These are phyloP conservation scores for Gracilaria caudata DNA, from an alignment of 23 red algal species.

Conservation along the genomic window DNA sequence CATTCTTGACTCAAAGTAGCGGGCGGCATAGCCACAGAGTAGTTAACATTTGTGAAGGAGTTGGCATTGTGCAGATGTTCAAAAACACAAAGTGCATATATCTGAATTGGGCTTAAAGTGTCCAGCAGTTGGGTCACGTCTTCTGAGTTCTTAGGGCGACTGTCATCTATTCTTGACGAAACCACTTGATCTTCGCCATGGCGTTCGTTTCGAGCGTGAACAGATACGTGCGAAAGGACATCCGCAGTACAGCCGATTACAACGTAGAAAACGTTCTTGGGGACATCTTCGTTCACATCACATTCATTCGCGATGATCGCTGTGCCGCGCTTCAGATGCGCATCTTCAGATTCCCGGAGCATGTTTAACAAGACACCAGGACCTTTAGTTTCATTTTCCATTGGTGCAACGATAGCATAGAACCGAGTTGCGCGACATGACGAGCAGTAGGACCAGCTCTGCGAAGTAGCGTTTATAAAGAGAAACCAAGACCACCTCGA, in stretches of 20 bases:
- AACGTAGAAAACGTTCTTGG: conserved; percentile 70
- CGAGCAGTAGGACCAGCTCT: conserved; percentile 74
- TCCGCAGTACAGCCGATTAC: conserved; percentile 87
- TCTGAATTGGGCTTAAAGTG: too few species aligned
- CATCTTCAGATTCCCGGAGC: conserved; percentile 72
- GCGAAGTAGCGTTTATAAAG: conserved; percentile 70
- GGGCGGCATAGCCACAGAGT: too few species aligned
- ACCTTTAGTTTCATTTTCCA: conserved; percentile 60
- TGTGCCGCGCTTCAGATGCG: conserved; percentile 68
- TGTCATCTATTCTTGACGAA: too few species aligned
- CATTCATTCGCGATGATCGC: conserved; percentile 75
- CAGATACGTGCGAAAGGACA: conserved; percentile 88
- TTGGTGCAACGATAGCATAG: conserved; percentile 76
- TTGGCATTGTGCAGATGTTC: too few species aligned
- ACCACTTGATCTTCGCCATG: too few species aligned
- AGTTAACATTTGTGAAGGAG: too few species aligned
- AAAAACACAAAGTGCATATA: too few species aligned
- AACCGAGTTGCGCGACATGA: conserved; percentile 76
- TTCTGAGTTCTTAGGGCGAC: too few species aligned
- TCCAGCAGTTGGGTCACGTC: too few species aligned
- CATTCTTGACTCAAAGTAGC: too few species aligned
- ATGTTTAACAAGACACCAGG: conserved; percentile 63
- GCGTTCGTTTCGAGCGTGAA: conserved; percentile 90
- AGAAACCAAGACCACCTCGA: conserved; percentile 77
- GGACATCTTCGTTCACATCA: conserved; percentile 91